These are phyloP conservation scores for Nakazawaea laoshanensis DNA, from an alignment of 805 yeast species.

Conservation along the genomic window DNA sequence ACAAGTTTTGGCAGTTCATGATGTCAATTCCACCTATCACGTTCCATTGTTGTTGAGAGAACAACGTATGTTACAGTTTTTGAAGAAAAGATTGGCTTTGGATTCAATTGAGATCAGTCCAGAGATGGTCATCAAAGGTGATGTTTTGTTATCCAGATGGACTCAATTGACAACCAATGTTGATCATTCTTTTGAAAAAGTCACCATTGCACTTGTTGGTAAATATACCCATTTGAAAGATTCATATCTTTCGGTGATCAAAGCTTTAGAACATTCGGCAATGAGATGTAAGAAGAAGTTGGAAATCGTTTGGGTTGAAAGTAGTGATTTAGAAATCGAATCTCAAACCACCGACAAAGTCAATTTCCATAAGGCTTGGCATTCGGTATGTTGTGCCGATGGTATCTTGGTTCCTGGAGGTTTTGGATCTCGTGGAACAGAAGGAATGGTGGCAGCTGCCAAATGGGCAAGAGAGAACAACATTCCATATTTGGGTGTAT, in stretches of 20 bases:
- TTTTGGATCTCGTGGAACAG: conserved; percentile 93
- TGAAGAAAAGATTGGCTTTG: conserved; percentile 61
- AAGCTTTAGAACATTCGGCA: conserved; percentile 91
- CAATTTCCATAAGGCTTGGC: conserved; percentile 93
- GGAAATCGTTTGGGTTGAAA: conserved; percentile 93
- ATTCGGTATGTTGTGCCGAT: conserved; percentile 82
- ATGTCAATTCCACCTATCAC: conserved; percentile 93
- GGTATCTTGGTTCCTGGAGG: conserved; percentile 99
- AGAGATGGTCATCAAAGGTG: conserved; percentile 59
- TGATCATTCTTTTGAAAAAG: conserved; percentile 79
- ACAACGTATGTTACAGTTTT: conserved; percentile 73
- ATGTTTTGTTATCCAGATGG: conserved; percentile 69
- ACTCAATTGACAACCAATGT: conserved; percentile 64
- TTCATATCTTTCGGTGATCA: conserved; percentile 89
- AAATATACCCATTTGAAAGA: conserved; percentile 95
- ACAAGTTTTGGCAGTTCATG: conserved; percentile 95
- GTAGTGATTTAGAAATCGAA: conserved; percentile 78
- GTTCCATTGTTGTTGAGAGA: conserved; percentile 88
- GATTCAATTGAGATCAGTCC: conserved; percentile 33
- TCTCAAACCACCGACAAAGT: conserved; percentile 56
- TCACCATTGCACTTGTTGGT: conserved; percentile 94
- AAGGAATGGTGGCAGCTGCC: conserved; percentile 96
- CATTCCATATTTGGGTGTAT: conserved; percentile 92
- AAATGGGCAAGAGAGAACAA: conserved; percentile 96
- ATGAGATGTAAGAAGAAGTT: conserved; percentile 81